Evolutionary conservation across 345 rosid genomes (phyloP).

Genomic region (Lumnitzera racemosa): DNA sequence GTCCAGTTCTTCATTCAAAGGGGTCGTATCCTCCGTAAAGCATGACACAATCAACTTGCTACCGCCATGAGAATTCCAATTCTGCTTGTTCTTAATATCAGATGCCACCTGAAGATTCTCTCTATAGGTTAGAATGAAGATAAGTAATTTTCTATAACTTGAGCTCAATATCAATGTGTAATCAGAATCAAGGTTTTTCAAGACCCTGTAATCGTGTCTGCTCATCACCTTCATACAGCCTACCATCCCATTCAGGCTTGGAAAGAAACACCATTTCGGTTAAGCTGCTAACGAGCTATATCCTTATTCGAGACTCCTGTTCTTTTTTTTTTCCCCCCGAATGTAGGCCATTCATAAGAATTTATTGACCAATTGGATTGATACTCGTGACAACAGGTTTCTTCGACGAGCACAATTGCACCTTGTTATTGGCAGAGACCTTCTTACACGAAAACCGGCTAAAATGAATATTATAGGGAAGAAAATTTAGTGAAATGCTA

Average conservation of each 20-base stretch:
- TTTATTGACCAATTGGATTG: too few relatives aligned
- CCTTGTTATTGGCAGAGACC: neutral
- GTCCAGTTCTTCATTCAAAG: constrained; percentile 30
- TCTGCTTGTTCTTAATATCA: constrained; percentile 20
- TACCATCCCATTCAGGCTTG: constrained; percentile 53
- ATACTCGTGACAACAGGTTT: too few relatives aligned
- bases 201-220: constrained; percentile 28
- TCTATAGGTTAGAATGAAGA: constrained; percentile 8
- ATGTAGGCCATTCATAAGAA: too few relatives aligned
- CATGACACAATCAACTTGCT: constrained; percentile 41
- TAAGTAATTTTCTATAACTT: constrained; percentile 23
- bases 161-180: constrained; percentile 45
- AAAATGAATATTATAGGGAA: too few relatives aligned
- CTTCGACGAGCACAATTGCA: neutral
- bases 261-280: neutral
- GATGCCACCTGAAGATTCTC: constrained; percentile 37
- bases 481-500: too few relatives aligned
- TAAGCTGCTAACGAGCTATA: too few relatives aligned
- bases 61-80: constrained; percentile 10
- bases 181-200: constrained; percentile 43
- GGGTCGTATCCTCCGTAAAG: constrained; percentile 24
- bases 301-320: too few relatives aligned
- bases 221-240: constrained; percentile 45
- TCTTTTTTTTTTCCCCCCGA: too few relatives aligned
- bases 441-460: too few relatives aligned